phyloP scores from a whole-genome alignment of 2,329 filamentous ascomycete genomes.

The Epichloe glyceriae region DNA sequence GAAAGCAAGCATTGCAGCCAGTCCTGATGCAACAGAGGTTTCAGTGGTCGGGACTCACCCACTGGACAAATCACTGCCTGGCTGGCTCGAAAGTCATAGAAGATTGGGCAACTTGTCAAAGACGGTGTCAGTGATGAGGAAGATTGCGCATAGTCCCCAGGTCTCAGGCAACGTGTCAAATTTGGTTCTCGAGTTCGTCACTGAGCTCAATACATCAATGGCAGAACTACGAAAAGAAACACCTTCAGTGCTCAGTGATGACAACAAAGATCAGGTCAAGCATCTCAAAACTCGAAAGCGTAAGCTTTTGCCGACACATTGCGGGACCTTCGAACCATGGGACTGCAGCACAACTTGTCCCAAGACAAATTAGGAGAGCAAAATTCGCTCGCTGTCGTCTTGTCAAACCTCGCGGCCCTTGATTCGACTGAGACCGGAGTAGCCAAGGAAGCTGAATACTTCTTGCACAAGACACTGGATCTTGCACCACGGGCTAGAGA shows the following conservation, averaged over 20 bases:
- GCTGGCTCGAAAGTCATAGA: conserved; percentile 35
- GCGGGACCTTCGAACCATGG: conserved; percentile 75
- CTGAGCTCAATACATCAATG: conserved; percentile 53
- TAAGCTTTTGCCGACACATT: conserved; percentile 78
- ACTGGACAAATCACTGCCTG: conserved; percentile 18
- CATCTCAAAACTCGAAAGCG: conserved; percentile 86
- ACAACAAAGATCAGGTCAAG: conserved; percentile 73
- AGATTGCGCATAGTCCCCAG: conserved; percentile 40
- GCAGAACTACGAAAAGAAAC: conserved; percentile 72
- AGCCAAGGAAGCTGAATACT: conserved; percentile 43
- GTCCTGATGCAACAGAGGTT: conserved; percentile 4
- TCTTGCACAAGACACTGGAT: conserved; percentile 70
- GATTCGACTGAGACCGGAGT: conserved; percentile 14
- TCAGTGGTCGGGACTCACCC: conserved; percentile 9
- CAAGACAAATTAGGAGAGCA: conserved; percentile 63
- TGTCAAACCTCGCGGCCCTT: conserved; percentile 43
- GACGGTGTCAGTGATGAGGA: conserved; percentile 64
- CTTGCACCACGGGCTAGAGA: conserved; percentile 55
- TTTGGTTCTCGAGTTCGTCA: conserved; percentile 55
- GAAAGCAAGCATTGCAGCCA: conserved; percentile 1
- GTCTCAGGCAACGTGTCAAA: conserved; percentile 41
- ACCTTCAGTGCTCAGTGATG: conserved; percentile 65
- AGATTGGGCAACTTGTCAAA: conserved; percentile 58
- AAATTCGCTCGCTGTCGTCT: conserved; percentile 52
- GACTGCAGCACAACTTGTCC: conserved; percentile 70